These are phyloP conservation scores for Pulveroboletus sp. DNA, from an alignment of 768 basidiomycete genomes.

Conservation along the genomic window DNA sequence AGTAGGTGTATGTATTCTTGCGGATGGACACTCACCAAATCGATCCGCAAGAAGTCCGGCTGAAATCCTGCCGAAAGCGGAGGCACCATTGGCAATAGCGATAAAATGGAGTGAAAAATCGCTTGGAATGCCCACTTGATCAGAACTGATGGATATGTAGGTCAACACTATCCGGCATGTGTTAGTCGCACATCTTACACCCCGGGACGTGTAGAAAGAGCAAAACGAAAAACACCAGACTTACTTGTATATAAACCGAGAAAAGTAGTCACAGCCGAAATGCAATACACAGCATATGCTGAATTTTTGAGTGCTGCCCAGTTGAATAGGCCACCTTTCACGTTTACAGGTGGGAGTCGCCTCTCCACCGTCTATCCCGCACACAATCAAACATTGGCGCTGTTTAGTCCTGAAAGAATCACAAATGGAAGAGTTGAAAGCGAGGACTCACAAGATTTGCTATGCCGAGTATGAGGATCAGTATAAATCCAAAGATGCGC, in stretches of 20 bases:
- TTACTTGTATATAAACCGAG: conserved; percentile 67
- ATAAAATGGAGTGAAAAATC: conserved; percentile 61
- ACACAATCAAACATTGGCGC: neutral
- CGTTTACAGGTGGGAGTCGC: conserved; percentile 50
- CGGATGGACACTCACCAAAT: conserved; percentile 35
- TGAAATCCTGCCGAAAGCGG: conserved; percentile 54
- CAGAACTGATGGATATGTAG: conserved; percentile 59
- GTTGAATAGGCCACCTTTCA: conserved; percentile 56
- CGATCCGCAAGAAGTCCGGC: conserved; percentile 53
- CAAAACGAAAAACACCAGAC: conserved; percentile 9
- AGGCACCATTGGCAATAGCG: conserved; percentile 63
- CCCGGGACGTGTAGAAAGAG: neutral
- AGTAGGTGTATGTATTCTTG: neutral
- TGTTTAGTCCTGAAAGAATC: too few relatives aligned
- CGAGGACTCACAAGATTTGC: conserved; percentile 46
- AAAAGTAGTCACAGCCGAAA: conserved; percentile 52
- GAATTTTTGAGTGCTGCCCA: conserved; percentile 42
- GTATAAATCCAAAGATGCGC: conserved; percentile 62
- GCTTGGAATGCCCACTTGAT: conserved; percentile 41
- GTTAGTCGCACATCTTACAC: conserved; percentile 1
- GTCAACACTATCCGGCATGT: conserved; percentile 47
- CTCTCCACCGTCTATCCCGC: conserved; percentile 32
- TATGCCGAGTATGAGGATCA: conserved; percentile 46
- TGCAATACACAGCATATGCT: conserved; percentile 52
- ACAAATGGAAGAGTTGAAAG: neutral